These are phyloP conservation scores for Apiospora aurea DNA, from an alignment of 2,329 filamentous ascomycete species.

Conservation along the genomic window DNA sequence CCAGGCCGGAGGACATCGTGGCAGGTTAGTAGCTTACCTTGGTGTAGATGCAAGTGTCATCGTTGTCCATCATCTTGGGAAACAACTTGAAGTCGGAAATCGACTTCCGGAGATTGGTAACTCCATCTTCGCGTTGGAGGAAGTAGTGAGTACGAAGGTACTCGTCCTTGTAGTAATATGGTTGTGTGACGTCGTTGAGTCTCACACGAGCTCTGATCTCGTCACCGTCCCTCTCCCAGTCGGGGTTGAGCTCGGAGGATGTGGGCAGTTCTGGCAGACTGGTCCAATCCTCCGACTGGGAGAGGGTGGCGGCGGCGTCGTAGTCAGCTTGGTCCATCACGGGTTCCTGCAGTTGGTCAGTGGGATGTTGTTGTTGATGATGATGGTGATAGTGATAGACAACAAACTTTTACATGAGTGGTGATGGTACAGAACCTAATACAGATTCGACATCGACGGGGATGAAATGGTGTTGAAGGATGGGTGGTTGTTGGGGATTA, in stretches of 20 bases:
- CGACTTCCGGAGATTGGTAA: slow-evolving; percentile 72
- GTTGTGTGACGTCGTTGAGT: slow-evolving; percentile 60
- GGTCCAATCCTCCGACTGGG: slow-evolving; percentile 40
- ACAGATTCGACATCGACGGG: too few species aligned
- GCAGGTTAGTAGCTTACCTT: slow-evolving; percentile 55
- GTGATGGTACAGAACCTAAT: too few species aligned
- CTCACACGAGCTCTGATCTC: slow-evolving; percentile 48
- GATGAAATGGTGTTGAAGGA: background rate
- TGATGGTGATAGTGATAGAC: too few species aligned
- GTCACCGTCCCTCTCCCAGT: slow-evolving; percentile 33
- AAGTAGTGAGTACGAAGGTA: slow-evolving; percentile 80
- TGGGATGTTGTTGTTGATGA: background rate
- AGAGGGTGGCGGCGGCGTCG: background rate
- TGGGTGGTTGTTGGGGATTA: background rate
- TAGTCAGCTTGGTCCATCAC: background rate
- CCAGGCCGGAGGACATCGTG: background rate
- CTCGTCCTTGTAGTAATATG: slow-evolving; percentile 66
- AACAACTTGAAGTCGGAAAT: slow-evolving; percentile 61
- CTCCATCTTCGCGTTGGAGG: slow-evolving; percentile 76
- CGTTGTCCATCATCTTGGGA: slow-evolving; percentile 64
- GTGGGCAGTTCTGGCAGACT: slow-evolving; percentile 62
- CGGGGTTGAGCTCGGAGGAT: slow-evolving; percentile 56
- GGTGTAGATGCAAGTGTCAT: slow-evolving; percentile 71
- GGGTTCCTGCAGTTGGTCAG: background rate
- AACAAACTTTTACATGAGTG: too few species aligned